These are phyloP conservation scores for Phaeodactylum tricornutum DNA, from an alignment of 108 stramenopile genomes.

Conservation along the genomic window DNA sequence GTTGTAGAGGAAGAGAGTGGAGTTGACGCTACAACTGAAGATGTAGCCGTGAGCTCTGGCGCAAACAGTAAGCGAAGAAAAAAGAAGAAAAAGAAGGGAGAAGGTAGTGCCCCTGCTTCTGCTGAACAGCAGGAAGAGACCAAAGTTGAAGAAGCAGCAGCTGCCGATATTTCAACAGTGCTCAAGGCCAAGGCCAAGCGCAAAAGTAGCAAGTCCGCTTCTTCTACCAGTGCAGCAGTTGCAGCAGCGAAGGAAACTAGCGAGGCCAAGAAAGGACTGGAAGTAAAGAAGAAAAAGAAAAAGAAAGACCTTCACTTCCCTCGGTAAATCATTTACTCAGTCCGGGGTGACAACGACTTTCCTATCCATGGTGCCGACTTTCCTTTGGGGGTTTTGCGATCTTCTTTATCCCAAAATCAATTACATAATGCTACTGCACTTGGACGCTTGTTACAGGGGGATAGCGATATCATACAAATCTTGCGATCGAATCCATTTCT, in stretches of 20 bases:
- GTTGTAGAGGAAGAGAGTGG: conserved; percentile 7
- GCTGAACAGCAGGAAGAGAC: conserved; percentile 1
- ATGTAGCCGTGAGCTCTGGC: neutral
- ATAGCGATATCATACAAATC: too few relatives aligned
- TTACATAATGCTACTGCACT: too few relatives aligned
- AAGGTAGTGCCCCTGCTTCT: neutral
- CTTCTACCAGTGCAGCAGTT: conserved; percentile 14
- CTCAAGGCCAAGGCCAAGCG: conserved; percentile 21
- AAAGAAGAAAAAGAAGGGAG: conserved; percentile 15
- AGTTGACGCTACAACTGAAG: neutral
- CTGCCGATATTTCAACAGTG: conserved; percentile 25
- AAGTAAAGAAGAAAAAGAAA: too few relatives aligned
- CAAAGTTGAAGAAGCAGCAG: neutral
- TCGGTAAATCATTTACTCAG: too few relatives aligned
- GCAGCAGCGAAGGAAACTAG: conserved; percentile 16
- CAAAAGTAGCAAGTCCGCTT: conserved; percentile 13
- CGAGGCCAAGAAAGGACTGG: too few relatives aligned
- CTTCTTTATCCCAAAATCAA: too few relatives aligned
- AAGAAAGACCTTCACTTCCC: too few relatives aligned
- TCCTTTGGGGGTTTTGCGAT: too few relatives aligned
- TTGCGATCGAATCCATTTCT: too few relatives aligned
- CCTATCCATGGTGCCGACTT: too few relatives aligned
- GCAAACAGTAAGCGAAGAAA: conserved; percentile 1
- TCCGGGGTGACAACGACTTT: too few relatives aligned
- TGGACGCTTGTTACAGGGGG: too few relatives aligned